Conservation (phyloP, 192 early-diverging fungal genomes). For the Backusella tarrabulga region DNA sequence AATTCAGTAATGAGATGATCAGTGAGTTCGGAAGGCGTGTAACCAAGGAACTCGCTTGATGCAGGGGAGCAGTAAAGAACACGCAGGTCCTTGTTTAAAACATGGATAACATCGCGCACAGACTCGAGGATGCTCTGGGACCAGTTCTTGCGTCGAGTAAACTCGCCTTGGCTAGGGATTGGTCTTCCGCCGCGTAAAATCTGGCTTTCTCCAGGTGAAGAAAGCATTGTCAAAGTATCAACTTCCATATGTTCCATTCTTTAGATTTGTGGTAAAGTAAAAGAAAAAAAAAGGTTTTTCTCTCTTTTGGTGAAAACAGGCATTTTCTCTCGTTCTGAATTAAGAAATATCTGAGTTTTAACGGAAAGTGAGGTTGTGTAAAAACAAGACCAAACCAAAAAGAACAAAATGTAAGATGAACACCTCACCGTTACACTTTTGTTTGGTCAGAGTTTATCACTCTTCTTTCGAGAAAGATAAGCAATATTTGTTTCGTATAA, state of each 20-base stretch:
- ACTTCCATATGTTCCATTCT: background rate
- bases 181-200: background rate
- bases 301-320: background rate
- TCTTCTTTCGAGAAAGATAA: background rate
- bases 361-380: background rate
- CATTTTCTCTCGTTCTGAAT: background rate
- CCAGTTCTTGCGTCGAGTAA: conserved; percentile 41
- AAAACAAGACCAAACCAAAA: background rate
- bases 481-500: background rate
- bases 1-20: conserved; percentile 29
- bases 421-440: background rate
- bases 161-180: conserved; percentile 12
- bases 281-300: background rate
- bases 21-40: conserved; percentile 28
- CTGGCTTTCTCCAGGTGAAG: background rate
- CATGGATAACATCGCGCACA: conserved; percentile 35
- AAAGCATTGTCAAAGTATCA: background rate
- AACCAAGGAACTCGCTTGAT: conserved; percentile 33
- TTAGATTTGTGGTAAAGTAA: background rate
- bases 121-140: conserved; percentile 29
- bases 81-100: conserved; percentile 20
- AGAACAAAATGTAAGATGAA: background rate
- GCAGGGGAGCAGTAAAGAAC: conserved; percentile 36
- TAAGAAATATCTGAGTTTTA: background rate
- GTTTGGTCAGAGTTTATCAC: background rate